Conservation (phyloP, 2,329 filamentous ascomycete species). For the Talaromyces sp. region DNA sequence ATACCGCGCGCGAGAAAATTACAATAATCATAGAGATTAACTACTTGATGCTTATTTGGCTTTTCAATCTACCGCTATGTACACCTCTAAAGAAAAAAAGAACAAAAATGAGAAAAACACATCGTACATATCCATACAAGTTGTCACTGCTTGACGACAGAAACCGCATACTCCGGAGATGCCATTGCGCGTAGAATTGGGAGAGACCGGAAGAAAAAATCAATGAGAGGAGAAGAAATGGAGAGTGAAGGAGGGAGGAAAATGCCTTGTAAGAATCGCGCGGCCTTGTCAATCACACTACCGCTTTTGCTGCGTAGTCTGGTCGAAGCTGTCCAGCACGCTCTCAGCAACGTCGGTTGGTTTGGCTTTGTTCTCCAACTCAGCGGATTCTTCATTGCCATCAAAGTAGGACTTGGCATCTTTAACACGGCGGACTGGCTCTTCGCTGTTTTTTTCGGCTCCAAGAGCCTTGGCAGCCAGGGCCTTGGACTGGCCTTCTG, state of each 20-base stretch:
- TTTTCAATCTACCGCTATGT: background rate
- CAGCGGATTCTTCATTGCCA: conserved; percentile 27
- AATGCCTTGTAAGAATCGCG: background rate
- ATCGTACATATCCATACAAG: conserved; percentile 3
- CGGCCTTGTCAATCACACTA: conserved; percentile 11
- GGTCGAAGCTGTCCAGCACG: conserved; percentile 46
- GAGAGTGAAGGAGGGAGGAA: background rate
- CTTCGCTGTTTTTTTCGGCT: conserved; percentile 13
- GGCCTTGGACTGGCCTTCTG: conserved; percentile 66
- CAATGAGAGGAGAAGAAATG: background rate
- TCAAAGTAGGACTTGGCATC: conserved; percentile 12
- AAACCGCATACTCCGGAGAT: background rate
- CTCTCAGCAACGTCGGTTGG: conserved; percentile 41
- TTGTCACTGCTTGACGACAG: background rate
- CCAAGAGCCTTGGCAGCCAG: conserved; percentile 42
- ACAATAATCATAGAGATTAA: background rate
- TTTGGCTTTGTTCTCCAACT: conserved; percentile 5
- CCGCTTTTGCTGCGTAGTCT: conserved; percentile 28
- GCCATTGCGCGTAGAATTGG: background rate
- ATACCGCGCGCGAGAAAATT: background rate
- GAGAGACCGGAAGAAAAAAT: background rate
- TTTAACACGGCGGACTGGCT: conserved; percentile 1
- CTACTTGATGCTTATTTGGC: background rate
- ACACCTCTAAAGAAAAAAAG: background rate
- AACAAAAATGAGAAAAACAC: background rate